phyloP scores from a whole-genome alignment of 176 grass and related monocot genomes.

The Puya raimondii region DNA sequence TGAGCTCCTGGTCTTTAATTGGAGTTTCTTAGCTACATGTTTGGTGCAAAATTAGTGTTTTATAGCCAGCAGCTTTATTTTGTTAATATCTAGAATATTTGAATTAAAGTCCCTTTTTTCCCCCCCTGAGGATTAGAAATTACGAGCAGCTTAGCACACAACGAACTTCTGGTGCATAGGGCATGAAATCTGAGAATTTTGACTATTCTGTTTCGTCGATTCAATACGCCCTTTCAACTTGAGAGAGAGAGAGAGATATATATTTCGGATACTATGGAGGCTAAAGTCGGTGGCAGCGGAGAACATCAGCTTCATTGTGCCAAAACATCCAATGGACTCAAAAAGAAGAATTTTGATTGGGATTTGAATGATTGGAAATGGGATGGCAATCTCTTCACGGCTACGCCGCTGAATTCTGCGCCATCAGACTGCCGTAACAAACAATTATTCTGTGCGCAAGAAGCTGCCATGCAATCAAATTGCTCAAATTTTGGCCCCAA shows the following conservation, averaged over 20 bases:
- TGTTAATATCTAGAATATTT: too few species aligned
- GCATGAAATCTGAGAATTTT: too few species aligned
- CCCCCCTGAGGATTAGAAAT: too few species aligned
- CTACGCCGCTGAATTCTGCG: constrained; percentile 12
- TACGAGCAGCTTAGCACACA: too few species aligned
- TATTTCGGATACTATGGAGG: constrained; percentile 10
- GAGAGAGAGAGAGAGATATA: neutral
- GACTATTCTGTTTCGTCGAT: too few species aligned
- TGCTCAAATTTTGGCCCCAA: too few species aligned
- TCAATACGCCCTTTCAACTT: neutral
- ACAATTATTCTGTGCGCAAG: constrained; percentile 19
- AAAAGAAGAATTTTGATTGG: constrained; percentile 39
- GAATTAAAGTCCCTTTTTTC: too few species aligned
- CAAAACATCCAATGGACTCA: constrained; percentile 16
- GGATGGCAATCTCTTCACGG: constrained; percentile 39
- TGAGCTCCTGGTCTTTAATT: too few species aligned
- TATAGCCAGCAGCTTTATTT: too few species aligned
- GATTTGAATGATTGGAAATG: constrained; percentile 52
- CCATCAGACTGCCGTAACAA: constrained; percentile 20
- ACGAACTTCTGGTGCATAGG: too few species aligned
- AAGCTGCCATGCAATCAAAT: neutral
- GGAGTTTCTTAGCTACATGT: too few species aligned
- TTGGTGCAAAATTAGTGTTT: too few species aligned
- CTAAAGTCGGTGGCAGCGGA: constrained; percentile 6
- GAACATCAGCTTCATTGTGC: neutral